These are phyloP conservation scores for Juglanconis oblonga DNA, from an alignment of 2,329 filamentous ascomycete species.

Conservation along the genomic window DNA sequence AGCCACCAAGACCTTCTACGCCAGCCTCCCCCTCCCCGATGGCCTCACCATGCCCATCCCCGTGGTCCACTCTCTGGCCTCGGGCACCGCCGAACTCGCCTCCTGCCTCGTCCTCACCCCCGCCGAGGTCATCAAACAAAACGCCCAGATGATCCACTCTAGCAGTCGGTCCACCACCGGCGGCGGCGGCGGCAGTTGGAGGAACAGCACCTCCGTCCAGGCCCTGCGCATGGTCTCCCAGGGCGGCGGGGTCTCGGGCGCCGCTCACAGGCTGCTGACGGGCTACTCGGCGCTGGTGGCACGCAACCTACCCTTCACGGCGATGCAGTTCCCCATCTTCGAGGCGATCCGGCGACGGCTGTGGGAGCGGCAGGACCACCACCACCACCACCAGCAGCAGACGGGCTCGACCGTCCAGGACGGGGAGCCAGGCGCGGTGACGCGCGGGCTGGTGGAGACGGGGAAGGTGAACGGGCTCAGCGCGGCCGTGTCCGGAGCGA, in stretches of 20 bases:
- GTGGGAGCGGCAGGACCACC: conserved; percentile 31
- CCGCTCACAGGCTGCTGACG: conserved; percentile 56
- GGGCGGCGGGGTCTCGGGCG: conserved; percentile 43
- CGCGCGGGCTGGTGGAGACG: conserved; percentile 55
- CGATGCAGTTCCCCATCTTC: conserved; percentile 84
- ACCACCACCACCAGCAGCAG: background rate
- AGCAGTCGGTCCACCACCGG: background rate
- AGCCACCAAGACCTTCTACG: conserved; percentile 64
- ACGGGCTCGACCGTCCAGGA: background rate
- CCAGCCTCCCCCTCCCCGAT: conserved; percentile 35
- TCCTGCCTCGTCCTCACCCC: conserved; percentile 85
- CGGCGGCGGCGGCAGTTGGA: conserved; percentile 20
- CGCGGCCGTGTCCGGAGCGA: conserved; percentile 69
- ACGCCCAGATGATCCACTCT: conserved; percentile 74
- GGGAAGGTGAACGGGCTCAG: conserved; percentile 69
- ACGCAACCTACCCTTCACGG: conserved; percentile 83
- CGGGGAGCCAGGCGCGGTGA: conserved; percentile 13
- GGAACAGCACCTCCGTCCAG: conserved; percentile 41
- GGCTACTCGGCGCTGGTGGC: conserved; percentile 82
- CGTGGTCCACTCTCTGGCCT: conserved; percentile 70
- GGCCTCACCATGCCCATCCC: conserved; percentile 55
- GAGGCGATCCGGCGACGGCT: conserved; percentile 64
- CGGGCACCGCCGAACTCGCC: conserved; percentile 74
- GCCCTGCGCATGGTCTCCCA: conserved; percentile 42
- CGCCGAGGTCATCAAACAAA: conserved; percentile 89